Evolutionary conservation across 805 yeast species (phyloP), one percentile per base, ranked within the genome.

Genomic region (Kuraishia ogatae): DNA sequence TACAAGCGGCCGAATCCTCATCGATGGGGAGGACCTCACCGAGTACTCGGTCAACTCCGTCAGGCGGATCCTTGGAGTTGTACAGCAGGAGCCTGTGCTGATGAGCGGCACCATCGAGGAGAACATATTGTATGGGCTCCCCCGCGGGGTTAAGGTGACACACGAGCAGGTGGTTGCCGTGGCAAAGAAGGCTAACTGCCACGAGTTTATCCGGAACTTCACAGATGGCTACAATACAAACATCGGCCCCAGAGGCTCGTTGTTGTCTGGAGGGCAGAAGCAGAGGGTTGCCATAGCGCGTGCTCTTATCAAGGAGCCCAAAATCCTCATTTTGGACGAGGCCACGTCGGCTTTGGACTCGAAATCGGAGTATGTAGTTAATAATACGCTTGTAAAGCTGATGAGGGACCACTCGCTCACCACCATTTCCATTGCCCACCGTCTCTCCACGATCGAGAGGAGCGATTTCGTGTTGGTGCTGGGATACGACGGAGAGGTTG

Each of bases 341-440:
- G 97, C 97, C 8, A 93, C 98, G 0, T 89, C 97, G 47, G 98
- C 97, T 0, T 74, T 93, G 48, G 98, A 93, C 64, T 81, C 94
- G 29, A 89, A 87, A 55, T 85, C 92, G 63, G 98, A 93, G 65
- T 84, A 85, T 60, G 80, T 88, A 6, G 96, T 93, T 48, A 91
- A 92, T 68, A 79, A 78, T 53, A 89, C 96, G 8, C 71, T 92
- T 56, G 69, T 76, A 21, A 71, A 76, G 50, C 74, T 93, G 56
- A 77, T 80, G 67, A 64, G 70, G 26, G 77, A 81, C 48, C 81
- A 85, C 39, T 71, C 81, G 17, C 88, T 96, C 21, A 83, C 92
- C 2, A 78, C 87, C 3, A 87, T 93, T 48, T 87, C 96, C 24
- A 93, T 93, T 64, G 98, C 97, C 0, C 98, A 92, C 67, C 75